Evolutionary conservation across 805 yeast genomes (phyloP).

Genomic region (Barnettozyma wickerhamii): DNA sequence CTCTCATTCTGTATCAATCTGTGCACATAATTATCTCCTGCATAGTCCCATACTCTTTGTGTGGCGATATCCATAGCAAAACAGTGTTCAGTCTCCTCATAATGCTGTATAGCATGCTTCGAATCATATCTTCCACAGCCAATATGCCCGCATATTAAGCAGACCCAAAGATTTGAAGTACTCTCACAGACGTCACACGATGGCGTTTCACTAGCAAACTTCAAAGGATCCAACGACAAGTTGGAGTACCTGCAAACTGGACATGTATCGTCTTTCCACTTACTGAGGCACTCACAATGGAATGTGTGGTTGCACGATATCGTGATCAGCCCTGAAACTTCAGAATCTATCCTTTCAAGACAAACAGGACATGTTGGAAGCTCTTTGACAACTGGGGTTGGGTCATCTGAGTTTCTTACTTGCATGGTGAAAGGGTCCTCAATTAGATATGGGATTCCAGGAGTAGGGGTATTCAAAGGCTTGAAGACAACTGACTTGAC

Average conservation of each 20-base stretch:
- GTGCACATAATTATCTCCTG: conserved; percentile 88
- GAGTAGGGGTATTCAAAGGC: conserved; percentile 22
- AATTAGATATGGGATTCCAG: conserved; percentile 59
- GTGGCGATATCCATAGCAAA: conserved; percentile 85
- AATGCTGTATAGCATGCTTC: conserved; percentile 85
- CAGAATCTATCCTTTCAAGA: conserved; percentile 80
- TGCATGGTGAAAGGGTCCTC: conserved; percentile 66
- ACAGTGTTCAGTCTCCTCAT: conserved; percentile 72
- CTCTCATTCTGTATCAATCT: conserved; percentile 76
- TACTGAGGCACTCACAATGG: conserved; percentile 82
- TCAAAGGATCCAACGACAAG: conserved; percentile 24
- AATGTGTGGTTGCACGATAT: conserved; percentile 92
- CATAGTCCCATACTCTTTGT: conserved; percentile 93
- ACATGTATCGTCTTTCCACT: conserved; percentile 88
- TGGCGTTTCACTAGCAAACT: conserved; percentile 14
- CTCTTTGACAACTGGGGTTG: conserved; percentile 41
- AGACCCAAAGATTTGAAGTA: conserved; percentile 73
- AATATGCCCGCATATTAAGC: conserved; percentile 85
- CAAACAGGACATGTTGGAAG: conserved; percentile 94
- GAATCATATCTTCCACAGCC: conserved; percentile 88
- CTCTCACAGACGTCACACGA: conserved; percentile 59
- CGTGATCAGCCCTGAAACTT: conserved; percentile 74
- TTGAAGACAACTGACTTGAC: conserved; percentile 39
- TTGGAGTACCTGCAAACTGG: conserved; percentile 86
- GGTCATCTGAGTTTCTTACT: conserved; percentile 16